Evolutionary conservation across 371 early-diverging fungal genomes (phyloP).

Genomic region (Dinochytrium kinnereticum): DNA sequence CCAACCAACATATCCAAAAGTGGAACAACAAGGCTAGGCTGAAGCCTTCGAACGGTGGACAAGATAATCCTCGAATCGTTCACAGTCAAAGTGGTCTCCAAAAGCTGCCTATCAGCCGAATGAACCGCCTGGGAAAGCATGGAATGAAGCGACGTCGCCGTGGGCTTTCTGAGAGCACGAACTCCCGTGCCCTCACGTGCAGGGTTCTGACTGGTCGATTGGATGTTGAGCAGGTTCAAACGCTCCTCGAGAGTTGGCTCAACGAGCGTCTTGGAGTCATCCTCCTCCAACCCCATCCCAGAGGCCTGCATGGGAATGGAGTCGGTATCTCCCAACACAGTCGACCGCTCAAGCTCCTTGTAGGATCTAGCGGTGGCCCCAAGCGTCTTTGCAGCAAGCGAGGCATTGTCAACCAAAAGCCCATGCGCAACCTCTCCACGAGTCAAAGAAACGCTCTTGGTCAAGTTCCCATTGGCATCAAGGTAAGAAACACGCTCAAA

Average conservation of each 20-base stretch:
- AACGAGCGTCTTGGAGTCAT: constrained; percentile 10
- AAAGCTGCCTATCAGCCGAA: constrained; percentile 66
- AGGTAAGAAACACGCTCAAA: constrained; percentile 69
- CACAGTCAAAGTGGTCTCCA: constrained; percentile 71
- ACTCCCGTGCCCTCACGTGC: not conserved
- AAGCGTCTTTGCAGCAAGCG: constrained; percentile 12
- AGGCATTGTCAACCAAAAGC: not conserved
- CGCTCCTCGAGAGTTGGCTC: constrained; percentile 56
- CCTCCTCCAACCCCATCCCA: constrained; percentile 5
- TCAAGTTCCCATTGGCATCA: constrained; percentile 23
- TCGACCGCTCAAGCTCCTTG: not conserved
- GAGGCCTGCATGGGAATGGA: not conserved
- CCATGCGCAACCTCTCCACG: constrained; percentile 14
- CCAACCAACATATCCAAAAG: constrained; percentile 68
- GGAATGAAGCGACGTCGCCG: constrained; percentile 64
- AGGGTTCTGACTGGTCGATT: constrained; percentile 1
- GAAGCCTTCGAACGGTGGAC: constrained; percentile 72
- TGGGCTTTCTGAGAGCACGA: constrained; percentile 21
- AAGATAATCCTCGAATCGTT: constrained; percentile 67
- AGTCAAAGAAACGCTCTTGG: constrained; percentile 7
- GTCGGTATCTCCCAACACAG: constrained; percentile 1
- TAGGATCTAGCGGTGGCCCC: constrained; percentile 12
- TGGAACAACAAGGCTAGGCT: constrained; percentile 74
- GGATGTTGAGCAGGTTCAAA: constrained; percentile 24
- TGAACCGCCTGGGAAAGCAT: constrained; percentile 81